Conservation (phyloP, 2,329 filamentous ascomycete genomes). For the Colletotrichum paranaense region DNA sequence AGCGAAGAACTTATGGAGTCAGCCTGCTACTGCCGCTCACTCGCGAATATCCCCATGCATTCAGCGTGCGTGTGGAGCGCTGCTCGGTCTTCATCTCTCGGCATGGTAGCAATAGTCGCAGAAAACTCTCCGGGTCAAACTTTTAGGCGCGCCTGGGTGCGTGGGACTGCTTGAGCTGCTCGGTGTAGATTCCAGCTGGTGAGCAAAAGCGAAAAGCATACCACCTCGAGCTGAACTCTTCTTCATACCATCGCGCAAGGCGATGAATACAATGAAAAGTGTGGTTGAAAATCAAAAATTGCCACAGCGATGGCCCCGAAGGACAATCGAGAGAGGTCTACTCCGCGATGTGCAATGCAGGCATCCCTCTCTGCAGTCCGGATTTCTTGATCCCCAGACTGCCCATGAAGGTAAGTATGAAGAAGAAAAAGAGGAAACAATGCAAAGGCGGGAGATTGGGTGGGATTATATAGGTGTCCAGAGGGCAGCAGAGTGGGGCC, state of each 20-base stretch:
- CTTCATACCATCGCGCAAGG: conserved; percentile 37
- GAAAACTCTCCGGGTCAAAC: too few species aligned
- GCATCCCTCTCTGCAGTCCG: conserved; percentile 53
- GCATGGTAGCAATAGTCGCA: too few species aligned
- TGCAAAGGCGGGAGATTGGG: conserved; percentile 22
- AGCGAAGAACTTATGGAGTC: too few species aligned
- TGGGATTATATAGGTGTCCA: conserved; percentile 45
- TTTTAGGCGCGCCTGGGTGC: too few species aligned
- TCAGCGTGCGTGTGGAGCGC: too few species aligned
- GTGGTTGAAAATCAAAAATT: conserved; percentile 37
- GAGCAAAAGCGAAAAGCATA: too few species aligned
- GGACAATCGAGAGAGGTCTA: conserved; percentile 37
- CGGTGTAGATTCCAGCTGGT: too few species aligned
- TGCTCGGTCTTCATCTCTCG: too few species aligned
- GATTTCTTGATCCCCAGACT: conserved; percentile 56
- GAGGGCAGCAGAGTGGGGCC: not conserved
- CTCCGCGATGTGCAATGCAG: conserved; percentile 62
- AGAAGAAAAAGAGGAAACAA: conserved; percentile 41
- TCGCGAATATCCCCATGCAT: too few species aligned
- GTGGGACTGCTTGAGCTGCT: too few species aligned
- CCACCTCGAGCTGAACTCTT: not conserved
- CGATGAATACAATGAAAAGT: conserved; percentile 38
- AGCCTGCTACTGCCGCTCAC: too few species aligned
- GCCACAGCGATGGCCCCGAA: conserved; percentile 38
- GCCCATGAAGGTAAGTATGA: conserved; percentile 65